A percentile compares a stretch with the other conserved stretches of the same genome.
Conservation (phyloP, 257 asterid species). For the Solanum corneliomulleri region DNA sequence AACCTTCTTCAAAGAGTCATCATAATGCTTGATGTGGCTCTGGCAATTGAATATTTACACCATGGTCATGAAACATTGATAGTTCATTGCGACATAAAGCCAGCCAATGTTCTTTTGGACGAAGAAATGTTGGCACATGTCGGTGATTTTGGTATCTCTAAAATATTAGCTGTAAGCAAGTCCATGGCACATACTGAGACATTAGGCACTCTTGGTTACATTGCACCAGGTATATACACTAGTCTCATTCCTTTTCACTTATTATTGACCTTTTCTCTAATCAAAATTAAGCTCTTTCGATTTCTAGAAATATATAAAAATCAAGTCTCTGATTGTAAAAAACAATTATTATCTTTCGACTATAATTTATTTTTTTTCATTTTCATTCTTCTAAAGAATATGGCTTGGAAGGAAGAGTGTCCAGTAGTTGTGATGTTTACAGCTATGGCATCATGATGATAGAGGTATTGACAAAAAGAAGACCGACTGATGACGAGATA, state of each 20-base stretch:
- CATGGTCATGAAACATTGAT: conserved; percentile 4
- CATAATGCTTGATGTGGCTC: conserved; percentile 20
- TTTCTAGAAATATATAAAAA: not conserved
- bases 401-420: conserved; percentile 23
- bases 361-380: not conserved
- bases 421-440: conserved; percentile 15
- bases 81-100: conserved; percentile 32
- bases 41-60: conserved; percentile 29
- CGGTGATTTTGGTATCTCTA: conserved; percentile 26
- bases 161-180: conserved; percentile 3
- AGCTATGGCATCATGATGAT: conserved; percentile 23
- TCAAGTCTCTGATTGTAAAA: not conserved
- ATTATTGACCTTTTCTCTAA: not conserved
- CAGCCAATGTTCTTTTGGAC: conserved; percentile 22
- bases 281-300: not conserved
- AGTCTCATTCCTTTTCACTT: not conserved
- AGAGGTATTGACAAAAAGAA: conserved; percentile 17
- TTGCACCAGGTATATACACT: conserved; percentile 24
- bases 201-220: conserved; percentile 28
- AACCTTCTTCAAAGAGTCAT: conserved; percentile 11
- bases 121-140: conserved; percentile 10
- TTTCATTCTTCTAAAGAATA: conserved; percentile 6
- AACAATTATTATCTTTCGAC: not conserved
- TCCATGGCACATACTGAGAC: conserved; percentile 11
- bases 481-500: conserved; percentile 14